Evolutionary conservation across 805 yeast species (phyloP).

Genomic region (Cyberlindnera euphorbiiphila): DNA sequence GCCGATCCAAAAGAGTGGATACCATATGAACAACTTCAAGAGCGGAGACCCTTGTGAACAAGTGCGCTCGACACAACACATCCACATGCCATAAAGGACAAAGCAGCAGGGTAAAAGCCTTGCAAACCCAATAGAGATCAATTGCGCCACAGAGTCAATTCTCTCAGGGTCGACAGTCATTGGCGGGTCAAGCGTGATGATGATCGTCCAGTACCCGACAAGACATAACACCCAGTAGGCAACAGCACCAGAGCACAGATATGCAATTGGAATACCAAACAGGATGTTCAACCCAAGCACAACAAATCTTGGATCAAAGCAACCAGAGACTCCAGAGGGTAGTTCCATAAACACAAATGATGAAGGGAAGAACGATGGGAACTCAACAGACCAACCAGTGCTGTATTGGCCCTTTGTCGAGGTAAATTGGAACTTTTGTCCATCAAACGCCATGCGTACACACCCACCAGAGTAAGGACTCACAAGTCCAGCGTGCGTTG

Average conservation of each 20-base stretch:
- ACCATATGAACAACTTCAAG: constrained; percentile 51
- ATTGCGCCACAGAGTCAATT: constrained; percentile 49
- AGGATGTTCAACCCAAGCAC: constrained; percentile 56
- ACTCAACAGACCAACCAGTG: constrained; percentile 47
- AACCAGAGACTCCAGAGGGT: constrained; percentile 41
- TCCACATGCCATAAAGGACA: constrained; percentile 69
- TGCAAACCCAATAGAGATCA: constrained; percentile 68
- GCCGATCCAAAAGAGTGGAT: constrained; percentile 80
- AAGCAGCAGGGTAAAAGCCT: constrained; percentile 74
- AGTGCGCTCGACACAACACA: constrained; percentile 47
- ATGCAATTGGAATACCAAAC: constrained; percentile 60
- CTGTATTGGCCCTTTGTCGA: constrained; percentile 48
- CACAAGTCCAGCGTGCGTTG: constrained; percentile 77
- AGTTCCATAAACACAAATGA: constrained; percentile 59
- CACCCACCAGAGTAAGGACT: constrained; percentile 79
- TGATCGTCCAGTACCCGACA: constrained; percentile 82
- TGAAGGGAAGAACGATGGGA: constrained; percentile 70
- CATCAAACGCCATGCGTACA: constrained; percentile 55
- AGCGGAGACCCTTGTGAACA: constrained; percentile 38
- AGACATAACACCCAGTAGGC: constrained; percentile 60
- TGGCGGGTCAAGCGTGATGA: constrained; percentile 80
- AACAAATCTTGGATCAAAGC: constrained; percentile 64
- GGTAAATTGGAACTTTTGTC: constrained; percentile 47
- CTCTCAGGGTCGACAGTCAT: constrained; percentile 48
- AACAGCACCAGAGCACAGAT: constrained; percentile 39